Evolutionary conservation across 2,329 filamentous ascomycete genomes (phyloP).

Genomic region (Grosmannia serpens): DNA sequence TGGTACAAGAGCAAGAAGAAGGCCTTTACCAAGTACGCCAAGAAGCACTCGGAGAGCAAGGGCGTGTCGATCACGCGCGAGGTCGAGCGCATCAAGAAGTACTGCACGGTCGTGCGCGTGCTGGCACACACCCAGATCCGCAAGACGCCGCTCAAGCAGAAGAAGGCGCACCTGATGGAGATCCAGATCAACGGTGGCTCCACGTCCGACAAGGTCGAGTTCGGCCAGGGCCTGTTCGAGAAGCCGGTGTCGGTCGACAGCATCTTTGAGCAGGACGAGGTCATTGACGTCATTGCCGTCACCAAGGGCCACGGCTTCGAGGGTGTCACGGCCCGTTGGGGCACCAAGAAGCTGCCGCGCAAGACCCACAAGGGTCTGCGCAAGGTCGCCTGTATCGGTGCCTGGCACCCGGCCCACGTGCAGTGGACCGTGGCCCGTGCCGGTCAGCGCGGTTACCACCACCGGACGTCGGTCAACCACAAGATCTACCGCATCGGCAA

Average conservation of each 20-base stretch:
- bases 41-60: slow-evolving; percentile 95
- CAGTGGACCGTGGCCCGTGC: slow-evolving; percentile 99
- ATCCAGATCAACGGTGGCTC: slow-evolving; percentile 98
- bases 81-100: slow-evolving; percentile 99
- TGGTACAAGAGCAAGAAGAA: slow-evolving; percentile 99
- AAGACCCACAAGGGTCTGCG: slow-evolving; percentile 99
- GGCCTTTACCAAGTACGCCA: slow-evolving; percentile 99
- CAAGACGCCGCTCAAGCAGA: slow-evolving; percentile 99
- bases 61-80: slow-evolving; percentile 88
- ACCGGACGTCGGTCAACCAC: slow-evolving; percentile 99
- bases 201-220: slow-evolving; percentile 92
- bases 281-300: slow-evolving; percentile 98
- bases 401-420: slow-evolving; percentile 99
- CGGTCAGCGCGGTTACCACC: slow-evolving; percentile 99
- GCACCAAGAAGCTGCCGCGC: slow-evolving; percentile 99
- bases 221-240: slow-evolving; percentile 94
- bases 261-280: slow-evolving; percentile 99
- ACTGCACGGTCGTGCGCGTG: slow-evolving; percentile 98
- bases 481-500: slow-evolving; percentile 99
- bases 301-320: slow-evolving; percentile 99
- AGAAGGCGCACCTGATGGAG: slow-evolving; percentile 99
- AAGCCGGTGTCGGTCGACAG: slow-evolving; percentile 88
- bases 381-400: slow-evolving; percentile 99
- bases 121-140: slow-evolving; percentile 99
- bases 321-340: slow-evolving; percentile 97